These are phyloP conservation scores for Antitrichia curtipendula DNA, from an alignment of 225 moss, liverwort and hornwort species.

Conservation along the genomic window DNA sequence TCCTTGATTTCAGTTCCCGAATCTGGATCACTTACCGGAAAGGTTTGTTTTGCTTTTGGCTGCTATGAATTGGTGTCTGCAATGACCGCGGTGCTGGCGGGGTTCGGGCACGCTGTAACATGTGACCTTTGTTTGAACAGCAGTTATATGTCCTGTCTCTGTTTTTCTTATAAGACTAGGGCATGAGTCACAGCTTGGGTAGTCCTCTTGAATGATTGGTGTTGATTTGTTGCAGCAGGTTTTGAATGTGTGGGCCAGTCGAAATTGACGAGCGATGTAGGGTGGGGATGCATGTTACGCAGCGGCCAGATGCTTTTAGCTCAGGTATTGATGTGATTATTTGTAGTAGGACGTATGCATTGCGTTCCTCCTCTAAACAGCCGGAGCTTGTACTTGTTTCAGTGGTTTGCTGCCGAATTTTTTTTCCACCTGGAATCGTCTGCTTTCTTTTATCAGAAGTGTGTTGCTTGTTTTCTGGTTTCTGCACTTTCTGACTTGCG, in stretches of 20 bases:
- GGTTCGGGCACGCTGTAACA: neutral
- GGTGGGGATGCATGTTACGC: slow-evolving; percentile 99
- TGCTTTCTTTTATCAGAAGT: neutral
- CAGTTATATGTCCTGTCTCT: neutral
- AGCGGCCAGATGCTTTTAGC: slow-evolving; percentile 99
- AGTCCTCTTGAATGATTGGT: neutral
- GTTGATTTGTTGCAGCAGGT: slow-evolving; percentile 38
- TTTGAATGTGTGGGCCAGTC: slow-evolving; percentile 75
- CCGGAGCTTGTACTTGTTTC: neutral
- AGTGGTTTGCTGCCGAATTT: neutral
- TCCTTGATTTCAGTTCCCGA: slow-evolving; percentile 77
- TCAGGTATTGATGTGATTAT: slow-evolving; percentile 36
- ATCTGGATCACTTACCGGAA: slow-evolving; percentile 89
- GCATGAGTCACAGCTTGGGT: neutral
- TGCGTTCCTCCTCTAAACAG: neutral
- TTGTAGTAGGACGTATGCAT: neutral
- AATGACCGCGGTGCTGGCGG: neutral
- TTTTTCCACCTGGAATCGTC: neutral
- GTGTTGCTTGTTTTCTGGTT: neutral
- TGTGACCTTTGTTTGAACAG: neutral
- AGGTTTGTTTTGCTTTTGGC: slow-evolving; percentile 26
- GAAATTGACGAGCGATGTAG: slow-evolving; percentile 81
- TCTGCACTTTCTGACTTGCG: neutral
- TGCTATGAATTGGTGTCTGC: neutral
- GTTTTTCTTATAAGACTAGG: neutral